Percentiles rank a stretch among this genome's conserved stretches.
Evolutionary conservation across 2,329 filamentous ascomycete genomes (phyloP).

Genomic region (Cladosporium sp.): DNA sequence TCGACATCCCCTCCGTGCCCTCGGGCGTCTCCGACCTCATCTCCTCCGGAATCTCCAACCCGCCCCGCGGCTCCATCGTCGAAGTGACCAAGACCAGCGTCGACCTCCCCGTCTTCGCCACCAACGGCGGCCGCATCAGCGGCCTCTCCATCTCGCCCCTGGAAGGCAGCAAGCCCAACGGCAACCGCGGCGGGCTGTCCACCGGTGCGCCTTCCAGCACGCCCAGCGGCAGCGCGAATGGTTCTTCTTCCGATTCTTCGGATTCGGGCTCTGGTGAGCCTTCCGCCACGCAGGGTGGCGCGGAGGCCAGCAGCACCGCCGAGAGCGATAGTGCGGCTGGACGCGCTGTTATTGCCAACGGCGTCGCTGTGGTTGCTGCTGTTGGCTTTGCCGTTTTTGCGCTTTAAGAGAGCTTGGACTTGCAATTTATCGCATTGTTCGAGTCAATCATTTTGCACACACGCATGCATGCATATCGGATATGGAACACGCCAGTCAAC

Average conservation of each 20-base stretch:
- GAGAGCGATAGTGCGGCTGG: conserved; percentile 3
- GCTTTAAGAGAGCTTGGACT: background rate
- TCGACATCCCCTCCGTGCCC: conserved; percentile 67
- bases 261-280: background rate
- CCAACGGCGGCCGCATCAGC: conserved; percentile 54
- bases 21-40: conserved; percentile 67
- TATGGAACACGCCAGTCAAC: no score
- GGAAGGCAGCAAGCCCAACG: conserved; percentile 52
- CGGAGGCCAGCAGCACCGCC: background rate
- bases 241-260: background rate
- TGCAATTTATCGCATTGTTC: no score
- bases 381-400: conserved; percentile 7
- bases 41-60: conserved; percentile 64
- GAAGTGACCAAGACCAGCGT: conserved; percentile 54
- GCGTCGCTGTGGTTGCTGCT: conserved; percentile 4
- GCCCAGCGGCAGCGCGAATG: background rate
- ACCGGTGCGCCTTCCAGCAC: conserved; percentile 16
- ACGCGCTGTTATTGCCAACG: conserved; percentile 4
- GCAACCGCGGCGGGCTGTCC: conserved; percentile 36
- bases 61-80: conserved; percentile 55
- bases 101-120: conserved; percentile 52
- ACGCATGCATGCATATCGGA: no score
- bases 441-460: no score
- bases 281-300: background rate
- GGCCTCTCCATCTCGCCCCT: conserved; percentile 56